Conservation (phyloP, 2,329 filamentous ascomycete species). For the Fusarium staphyleae region DNA sequence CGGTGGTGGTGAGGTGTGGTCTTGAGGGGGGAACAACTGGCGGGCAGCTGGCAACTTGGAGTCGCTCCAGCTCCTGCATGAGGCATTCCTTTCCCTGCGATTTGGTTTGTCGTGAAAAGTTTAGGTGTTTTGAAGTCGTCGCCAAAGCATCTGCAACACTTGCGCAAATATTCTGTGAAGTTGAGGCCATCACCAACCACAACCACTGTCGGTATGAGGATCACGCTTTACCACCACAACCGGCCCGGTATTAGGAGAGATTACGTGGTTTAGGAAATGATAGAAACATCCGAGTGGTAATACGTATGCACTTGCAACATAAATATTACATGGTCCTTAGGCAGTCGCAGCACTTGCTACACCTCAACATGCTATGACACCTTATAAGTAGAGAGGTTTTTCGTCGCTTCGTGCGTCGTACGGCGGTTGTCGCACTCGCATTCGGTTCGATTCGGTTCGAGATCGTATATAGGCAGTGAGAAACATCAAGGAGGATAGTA, state of each 20-base stretch:
- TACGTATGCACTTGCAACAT: conserved; percentile 14
- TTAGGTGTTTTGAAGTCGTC: conserved; percentile 22
- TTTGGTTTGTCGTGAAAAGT: conserved; percentile 10
- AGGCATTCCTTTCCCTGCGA: conserved; percentile 11
- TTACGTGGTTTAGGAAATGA: not conserved
- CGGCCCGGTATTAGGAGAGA: not conserved
- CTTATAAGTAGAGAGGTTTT: not conserved
- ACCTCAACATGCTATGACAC: not conserved
- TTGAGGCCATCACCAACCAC: conserved; percentile 12
- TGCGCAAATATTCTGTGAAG: not conserved
- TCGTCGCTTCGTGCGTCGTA: not conserved
- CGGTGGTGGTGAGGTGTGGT: conserved; percentile 4
- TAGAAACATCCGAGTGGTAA: not conserved
- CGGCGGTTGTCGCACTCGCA: not conserved
- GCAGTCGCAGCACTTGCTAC: not conserved
- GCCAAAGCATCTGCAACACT: not conserved
- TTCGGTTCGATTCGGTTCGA: not conserved
- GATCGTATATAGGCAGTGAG: too few relatives aligned
- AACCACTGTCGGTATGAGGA: conserved; percentile 1
- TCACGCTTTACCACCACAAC: not conserved
- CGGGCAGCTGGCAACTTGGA: not conserved
- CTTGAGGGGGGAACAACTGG: not conserved
- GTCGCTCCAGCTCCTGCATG: not conserved
- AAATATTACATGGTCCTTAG: not conserved
- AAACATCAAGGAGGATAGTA: too few relatives aligned